A percentile compares a stretch with the other conserved stretches of the same genome.
These are phyloP conservation scores for Serendipita sp. DNA, from an alignment of 768 basidiomycete genomes.

Conservation along the genomic window DNA sequence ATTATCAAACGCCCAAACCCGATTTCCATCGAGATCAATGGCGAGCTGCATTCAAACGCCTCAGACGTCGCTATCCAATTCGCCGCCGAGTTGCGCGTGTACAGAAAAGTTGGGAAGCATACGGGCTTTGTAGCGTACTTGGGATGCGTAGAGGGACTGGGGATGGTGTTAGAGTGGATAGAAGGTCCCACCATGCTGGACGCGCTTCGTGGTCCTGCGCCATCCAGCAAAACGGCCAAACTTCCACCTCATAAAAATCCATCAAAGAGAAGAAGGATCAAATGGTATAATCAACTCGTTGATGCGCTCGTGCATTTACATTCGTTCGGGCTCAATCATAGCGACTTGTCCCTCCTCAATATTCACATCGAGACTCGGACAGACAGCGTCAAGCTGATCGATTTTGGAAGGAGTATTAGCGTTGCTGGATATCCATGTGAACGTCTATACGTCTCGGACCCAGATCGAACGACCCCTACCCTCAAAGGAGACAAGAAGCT, in stretches of 20 bases:
- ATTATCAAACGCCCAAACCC: conserved; percentile 78
- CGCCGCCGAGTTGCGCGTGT: conserved; percentile 72
- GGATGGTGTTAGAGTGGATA: conserved; percentile 42
- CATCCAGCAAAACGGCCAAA: conserved; percentile 24
- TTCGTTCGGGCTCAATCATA: conserved; percentile 61
- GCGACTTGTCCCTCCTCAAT: conserved; percentile 70
- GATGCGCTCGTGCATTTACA: conserved; percentile 71
- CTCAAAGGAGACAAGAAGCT: neutral
- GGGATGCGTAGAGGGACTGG: conserved; percentile 13
- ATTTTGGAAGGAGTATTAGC: conserved; percentile 72
- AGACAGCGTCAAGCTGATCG: conserved; percentile 66
- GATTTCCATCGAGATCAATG: conserved; percentile 77
- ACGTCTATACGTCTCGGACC: neutral
- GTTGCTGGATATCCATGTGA: conserved; percentile 18
- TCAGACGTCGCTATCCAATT: conserved; percentile 75
- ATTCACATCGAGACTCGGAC: conserved; percentile 53
- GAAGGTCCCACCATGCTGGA: conserved; percentile 74
- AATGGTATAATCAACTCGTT: conserved; percentile 76
- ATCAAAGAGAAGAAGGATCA: conserved; percentile 37
- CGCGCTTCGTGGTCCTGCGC: conserved; percentile 39
- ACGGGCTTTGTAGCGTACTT: conserved; percentile 44
- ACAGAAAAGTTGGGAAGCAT: conserved; percentile 61
- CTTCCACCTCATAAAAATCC: conserved; percentile 18
- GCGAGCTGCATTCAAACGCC: conserved; percentile 75
- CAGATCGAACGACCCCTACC: neutral